phyloP scores from a whole-genome alignment of 495 filamentous ascomycete genomes.

The Hypoxylon lienhwacheense region DNA sequence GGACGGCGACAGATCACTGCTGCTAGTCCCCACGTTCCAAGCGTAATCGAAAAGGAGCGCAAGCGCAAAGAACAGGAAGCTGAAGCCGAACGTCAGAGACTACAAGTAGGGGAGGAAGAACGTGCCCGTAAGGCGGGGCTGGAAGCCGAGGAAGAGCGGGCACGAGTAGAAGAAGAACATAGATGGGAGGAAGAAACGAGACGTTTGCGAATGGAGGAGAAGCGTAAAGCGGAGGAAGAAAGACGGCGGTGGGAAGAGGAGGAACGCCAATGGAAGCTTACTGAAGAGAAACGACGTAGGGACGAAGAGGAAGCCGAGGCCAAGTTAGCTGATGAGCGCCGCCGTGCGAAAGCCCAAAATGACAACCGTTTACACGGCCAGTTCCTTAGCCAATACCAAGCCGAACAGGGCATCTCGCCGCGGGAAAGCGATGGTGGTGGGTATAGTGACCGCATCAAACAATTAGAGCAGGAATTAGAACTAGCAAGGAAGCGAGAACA shows the following conservation, averaged over 20 bases:
- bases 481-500: conserved; percentile 82
- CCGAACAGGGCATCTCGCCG: conserved; percentile 49
- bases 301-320: conserved; percentile 76
- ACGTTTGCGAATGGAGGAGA: conserved; percentile 68
- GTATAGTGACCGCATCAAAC: conserved; percentile 63
- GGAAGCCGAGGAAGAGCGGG: conserved; percentile 71
- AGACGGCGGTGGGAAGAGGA: conserved; percentile 82
- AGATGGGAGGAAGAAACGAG: conserved; percentile 79
- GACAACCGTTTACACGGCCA: conserved; percentile 77
- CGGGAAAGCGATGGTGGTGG: conserved; percentile 37
- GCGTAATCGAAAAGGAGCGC: conserved; percentile 59
- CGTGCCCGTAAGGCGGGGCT: conserved; percentile 59
- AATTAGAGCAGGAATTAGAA: conserved; percentile 85
- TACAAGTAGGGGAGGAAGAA: conserved; percentile 68
- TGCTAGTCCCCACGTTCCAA: conserved; percentile 75
- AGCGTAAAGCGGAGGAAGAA: conserved; percentile 69
- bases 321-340: conserved; percentile 66
- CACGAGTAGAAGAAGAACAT: conserved; percentile 68
- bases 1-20: conserved; percentile 89
- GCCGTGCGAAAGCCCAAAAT: conserved; percentile 58
- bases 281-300: conserved; percentile 71
- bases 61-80: conserved; percentile 54
- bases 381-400: conserved; percentile 83
- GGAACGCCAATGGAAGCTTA: conserved; percentile 76
- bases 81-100: conserved; percentile 60